A percentile compares a stretch with the other conserved stretches of the same genome.
Conservation (phyloP, 495 filamentous ascomycete genomes). For the Neurospora sp. region DNA sequence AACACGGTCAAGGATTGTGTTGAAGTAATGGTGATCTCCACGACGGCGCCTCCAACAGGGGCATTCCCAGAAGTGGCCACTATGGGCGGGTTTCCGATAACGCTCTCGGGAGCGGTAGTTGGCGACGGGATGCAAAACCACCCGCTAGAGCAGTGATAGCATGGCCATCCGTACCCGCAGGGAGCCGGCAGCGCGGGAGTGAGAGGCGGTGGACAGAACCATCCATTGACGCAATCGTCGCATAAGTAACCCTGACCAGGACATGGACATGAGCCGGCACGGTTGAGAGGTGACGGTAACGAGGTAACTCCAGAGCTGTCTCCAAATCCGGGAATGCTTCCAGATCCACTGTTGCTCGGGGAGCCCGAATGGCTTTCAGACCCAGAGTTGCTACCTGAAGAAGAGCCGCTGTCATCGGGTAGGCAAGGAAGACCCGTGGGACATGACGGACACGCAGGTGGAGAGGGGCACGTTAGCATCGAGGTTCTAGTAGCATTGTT, state of each 20-base stretch:
- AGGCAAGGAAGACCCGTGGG: neutral
- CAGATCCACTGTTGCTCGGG: neutral
- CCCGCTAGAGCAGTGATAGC: slow-evolving; percentile 26
- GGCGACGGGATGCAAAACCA: slow-evolving; percentile 30
- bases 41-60: neutral
- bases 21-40: neutral
- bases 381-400: neutral
- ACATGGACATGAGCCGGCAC: slow-evolving; percentile 18
- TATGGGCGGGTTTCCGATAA: neutral
- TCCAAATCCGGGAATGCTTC: neutral
- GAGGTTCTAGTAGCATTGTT: neutral
- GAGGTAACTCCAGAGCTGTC: neutral
- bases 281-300: neutral
- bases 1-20: neutral
- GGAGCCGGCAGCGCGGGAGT: slow-evolving; percentile 31
- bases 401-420: neutral
- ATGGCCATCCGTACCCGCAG: slow-evolving; percentile 33
- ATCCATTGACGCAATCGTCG: slow-evolving; percentile 29
- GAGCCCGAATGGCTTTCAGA: neutral
- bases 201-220: slow-evolving; percentile 32
- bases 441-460: neutral
- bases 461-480: slow-evolving; percentile 1
- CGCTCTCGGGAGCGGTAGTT: slow-evolving; percentile 8
- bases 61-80: neutral
- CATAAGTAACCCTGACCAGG: slow-evolving; percentile 31